Base-by-base conservation (phyloP, 2,329 filamentous ascomycete species). In the Neofusicoccum kwambonambiense region DNA sequence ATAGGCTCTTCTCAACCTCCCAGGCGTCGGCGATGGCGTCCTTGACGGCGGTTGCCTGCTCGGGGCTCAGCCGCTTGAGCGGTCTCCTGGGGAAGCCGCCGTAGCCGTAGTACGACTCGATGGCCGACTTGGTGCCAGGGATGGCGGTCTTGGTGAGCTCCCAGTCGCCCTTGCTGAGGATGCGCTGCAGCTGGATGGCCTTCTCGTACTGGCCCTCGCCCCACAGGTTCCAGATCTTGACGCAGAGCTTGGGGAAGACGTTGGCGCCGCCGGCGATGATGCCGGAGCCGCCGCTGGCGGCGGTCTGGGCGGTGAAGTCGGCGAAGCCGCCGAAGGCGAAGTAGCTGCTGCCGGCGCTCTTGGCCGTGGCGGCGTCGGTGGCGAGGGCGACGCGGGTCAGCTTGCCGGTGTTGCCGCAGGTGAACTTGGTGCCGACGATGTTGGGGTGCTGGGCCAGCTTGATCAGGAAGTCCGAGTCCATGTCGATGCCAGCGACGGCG, bases 341-440 rank as follows among this genome's bases (percentile, higher is more conserved):
- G 82, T 93, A 96, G 7, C 78, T 79, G 15, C 76, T 78, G 41
- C 78, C 78, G 41, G 74, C 68, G 65, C 73, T 74, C 70, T 78
- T 78, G 60, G 89, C 87, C 0, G 89, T 92, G 76, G 88, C 87
- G 65, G 92, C 91, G 70, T 90, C 81, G 54, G 89, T 87, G 51
- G 87, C 91, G 13, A 85, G 79, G 6, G 92, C 91, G 4, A 96
- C 91, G 37, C 92, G 88, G 12, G 92, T 94, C 69, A 96, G 84
- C 80, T 96, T 96, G 68, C 92, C 92, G 0, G 91, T 95, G 82
- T 92, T 95, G 69, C 91, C 92, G 76, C 92, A 96, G 45, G 92
- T 96, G 83, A 96, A 96, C 78, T 96, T 96, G 64, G 91, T 93
- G 68, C 92, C 92, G 68, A 93, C 81, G 72, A 96, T 92, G 79